Conservation (phyloP, 1,284 basidiomycete species). For the Tilletia walkeri region DNA sequence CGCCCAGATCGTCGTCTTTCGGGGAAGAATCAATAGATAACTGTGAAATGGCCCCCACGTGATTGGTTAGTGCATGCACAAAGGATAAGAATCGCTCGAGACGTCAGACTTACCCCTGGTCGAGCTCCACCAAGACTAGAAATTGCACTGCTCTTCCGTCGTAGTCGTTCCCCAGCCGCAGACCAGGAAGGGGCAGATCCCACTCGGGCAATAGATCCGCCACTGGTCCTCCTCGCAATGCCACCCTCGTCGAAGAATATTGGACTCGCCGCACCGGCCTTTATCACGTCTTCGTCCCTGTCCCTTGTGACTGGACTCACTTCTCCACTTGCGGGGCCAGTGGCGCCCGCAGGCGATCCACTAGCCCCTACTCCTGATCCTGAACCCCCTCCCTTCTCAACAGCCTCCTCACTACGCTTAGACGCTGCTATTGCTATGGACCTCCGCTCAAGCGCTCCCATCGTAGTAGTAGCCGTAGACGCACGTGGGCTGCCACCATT, state of each 20-base stretch:
- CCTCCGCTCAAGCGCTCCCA: conserved; percentile 2
- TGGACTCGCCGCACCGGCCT: background rate
- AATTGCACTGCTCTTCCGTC: conserved; percentile 21
- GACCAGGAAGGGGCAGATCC: background rate
- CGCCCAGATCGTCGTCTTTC: conserved; percentile 41
- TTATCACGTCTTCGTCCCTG: background rate
- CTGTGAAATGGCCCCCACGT: background rate
- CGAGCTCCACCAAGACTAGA: conserved; percentile 26
- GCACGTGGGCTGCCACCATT: conserved; percentile 1
- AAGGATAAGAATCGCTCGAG: background rate
- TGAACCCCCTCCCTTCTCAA: too few relatives aligned
- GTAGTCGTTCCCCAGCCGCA: conserved; percentile 5
- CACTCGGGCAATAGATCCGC: background rate
- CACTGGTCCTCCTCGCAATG: background rate
- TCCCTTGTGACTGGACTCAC: background rate
- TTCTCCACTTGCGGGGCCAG: too few relatives aligned
- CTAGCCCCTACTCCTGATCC: too few relatives aligned
- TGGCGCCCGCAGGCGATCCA: too few relatives aligned
- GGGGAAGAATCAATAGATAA: background rate
- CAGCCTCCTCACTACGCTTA: conserved; percentile 8
- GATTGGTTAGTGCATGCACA: background rate
- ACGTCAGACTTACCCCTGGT: conserved; percentile 1
- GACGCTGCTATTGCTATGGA: conserved; percentile 9
- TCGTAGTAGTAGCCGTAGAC: background rate
- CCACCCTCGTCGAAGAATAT: background rate